These are phyloP conservation scores for Saccharum officinarum DNA, from an alignment of 176 grass and related monocot genomes.

Conservation along the genomic window DNA sequence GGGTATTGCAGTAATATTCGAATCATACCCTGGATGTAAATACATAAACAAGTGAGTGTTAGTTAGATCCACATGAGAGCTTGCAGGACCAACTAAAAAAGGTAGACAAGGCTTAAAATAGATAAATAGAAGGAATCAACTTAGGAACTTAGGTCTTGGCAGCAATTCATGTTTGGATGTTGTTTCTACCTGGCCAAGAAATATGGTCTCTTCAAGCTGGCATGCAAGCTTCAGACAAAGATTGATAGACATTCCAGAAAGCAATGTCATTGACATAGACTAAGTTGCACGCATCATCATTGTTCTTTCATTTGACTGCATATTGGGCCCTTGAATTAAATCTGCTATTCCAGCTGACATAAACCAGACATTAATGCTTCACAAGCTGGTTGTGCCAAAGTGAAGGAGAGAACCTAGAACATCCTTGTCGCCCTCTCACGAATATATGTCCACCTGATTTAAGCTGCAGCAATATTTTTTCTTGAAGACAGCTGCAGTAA, in stretches of 20 bases:
- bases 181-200: slow-evolving; percentile 85
- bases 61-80: neutral
- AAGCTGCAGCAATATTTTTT: neutral
- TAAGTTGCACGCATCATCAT: slow-evolving; percentile 83
- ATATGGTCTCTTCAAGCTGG: slow-evolving; percentile 97
- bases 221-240: slow-evolving; percentile 85
- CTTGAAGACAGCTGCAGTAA: neutral
- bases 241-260: slow-evolving; percentile 96
- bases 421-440: slow-evolving; percentile 74
- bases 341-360: slow-evolving; percentile 68
- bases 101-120: neutral
- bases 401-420: slow-evolving; percentile 99
- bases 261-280: slow-evolving; percentile 82
- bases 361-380: slow-evolving; percentile 98
- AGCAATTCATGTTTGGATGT: neutral
- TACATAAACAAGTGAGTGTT: neutral
- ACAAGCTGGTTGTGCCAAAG: slow-evolving; percentile 75
- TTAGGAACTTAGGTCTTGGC: slow-evolving; percentile 1
- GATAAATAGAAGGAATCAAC: slow-evolving; percentile 21
- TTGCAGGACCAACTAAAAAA: neutral
- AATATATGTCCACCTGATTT: neutral
- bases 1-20: neutral
- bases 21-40: neutral
- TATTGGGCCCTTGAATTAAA: slow-evolving; percentile 71
- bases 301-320: slow-evolving; percentile 75